Evolutionary conservation across 352 stramenopile species (phyloP), one percentile per base, ranked within the genome.

Genomic region (Globisporangium uncinulatum): DNA sequence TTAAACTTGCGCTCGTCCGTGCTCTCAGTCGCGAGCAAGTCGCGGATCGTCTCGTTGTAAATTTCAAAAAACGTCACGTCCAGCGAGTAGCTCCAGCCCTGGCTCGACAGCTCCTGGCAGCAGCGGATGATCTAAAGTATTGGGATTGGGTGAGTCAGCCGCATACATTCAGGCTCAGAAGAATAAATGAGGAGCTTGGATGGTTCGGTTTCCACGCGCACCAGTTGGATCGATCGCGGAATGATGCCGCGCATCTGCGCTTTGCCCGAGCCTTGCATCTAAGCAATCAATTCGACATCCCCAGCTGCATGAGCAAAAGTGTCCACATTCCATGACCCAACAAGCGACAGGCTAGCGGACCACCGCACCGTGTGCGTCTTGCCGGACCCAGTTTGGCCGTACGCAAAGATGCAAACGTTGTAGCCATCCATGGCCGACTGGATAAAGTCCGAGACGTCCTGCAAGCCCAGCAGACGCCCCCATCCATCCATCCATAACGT

Each of bases 61-160:
- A 99, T 99, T 82, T 99, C 98, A 62, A 99, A 92, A 66, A 99
- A 99, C n/a, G 89, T 98, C 44, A 98, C 97, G 57, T 96, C 86
- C 9, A 99, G 79, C 32, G 80, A 88, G 71, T 99, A 99, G 31
- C 86, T 76, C 98, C 97, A 99, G 31, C 89, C 92, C 71, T 96
- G 87, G 5, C 66, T 70, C 32, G 73, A 72, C 45, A 94, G 49
- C 31, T 87, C 73, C 37, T 80, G 58, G 57, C 82, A 96, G 20
- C 68, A 83, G 13, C 72, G 73, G 65, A 96, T 95, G 69, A 93
- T 93, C 61, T 87, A 36, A 13, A 43, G 24, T 29, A 29, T 29
- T 4, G 24, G 24, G 24, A 29, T 29, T 29, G 24, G 24, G 24
- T 29, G 24, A 29, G 24, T 29, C 24, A 29, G 24, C 24, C n/a